Conservation (phyloP, 108 stramenopile genomes). For the Epipyxis sp. region DNA sequence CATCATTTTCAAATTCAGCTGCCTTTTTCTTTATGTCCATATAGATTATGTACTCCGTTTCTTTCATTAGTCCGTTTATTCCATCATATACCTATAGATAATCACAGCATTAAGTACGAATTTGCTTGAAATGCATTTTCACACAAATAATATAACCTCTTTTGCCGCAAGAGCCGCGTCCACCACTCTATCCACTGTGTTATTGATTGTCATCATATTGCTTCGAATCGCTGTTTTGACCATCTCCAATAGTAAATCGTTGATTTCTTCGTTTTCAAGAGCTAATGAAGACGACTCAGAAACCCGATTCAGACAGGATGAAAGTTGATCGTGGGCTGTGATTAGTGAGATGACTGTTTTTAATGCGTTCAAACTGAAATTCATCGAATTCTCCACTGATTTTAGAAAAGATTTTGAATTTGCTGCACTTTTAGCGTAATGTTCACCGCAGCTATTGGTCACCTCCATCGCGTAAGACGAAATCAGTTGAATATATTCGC, state of each 20-base stretch:
- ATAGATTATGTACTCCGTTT: too few relatives aligned
- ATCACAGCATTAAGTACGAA: too few relatives aligned
- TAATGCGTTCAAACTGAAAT: neutral
- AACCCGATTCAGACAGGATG: neutral
- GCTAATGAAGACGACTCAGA: neutral
- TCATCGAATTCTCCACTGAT: neutral
- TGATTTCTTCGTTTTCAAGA: neutral
- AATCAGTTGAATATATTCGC: neutral
- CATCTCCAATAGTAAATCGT: neutral
- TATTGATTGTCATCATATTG: too few relatives aligned
- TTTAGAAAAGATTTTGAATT: neutral
- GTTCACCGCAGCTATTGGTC: neutral
- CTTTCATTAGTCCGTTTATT: too few relatives aligned
- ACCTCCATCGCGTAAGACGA: neutral
- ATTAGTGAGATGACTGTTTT: neutral
- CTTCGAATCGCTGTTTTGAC: neutral
- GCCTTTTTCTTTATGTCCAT: too few relatives aligned
- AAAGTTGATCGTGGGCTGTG: neutral
- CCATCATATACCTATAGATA: too few relatives aligned
- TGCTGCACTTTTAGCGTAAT: neutral
- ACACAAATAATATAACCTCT: too few relatives aligned
- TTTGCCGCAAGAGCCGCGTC: too few relatives aligned
- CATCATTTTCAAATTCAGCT: too few relatives aligned
- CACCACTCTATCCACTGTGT: neutral
- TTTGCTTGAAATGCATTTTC: too few relatives aligned